Evolutionary conservation across 2,329 filamentous ascomycete genomes (phyloP).

Genomic region (Aspergillus sp.): DNA sequence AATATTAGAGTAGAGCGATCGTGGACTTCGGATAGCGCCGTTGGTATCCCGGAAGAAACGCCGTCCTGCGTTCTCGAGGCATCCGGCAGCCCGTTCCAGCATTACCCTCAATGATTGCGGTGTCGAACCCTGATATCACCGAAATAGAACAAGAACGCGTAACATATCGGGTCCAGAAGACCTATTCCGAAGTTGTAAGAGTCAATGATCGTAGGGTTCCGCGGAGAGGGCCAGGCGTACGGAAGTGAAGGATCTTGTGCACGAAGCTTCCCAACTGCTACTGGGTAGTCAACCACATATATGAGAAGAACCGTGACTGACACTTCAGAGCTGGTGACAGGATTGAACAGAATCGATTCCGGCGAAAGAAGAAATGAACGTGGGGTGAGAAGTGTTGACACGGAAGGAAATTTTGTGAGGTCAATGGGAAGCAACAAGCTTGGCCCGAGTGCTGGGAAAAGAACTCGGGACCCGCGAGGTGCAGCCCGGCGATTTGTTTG

Average conservation of each 20-base stretch:
- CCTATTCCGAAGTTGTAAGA: constrained; percentile 5
- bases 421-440: constrained; percentile 12
- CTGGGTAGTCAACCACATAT: background rate
- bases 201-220: constrained; percentile 1
- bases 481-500: constrained; percentile 31
- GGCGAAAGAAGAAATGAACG: background rate
- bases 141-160: constrained; percentile 17
- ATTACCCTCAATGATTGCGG: constrained; percentile 42
- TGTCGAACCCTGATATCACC: constrained; percentile 27
- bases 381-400: constrained; percentile 9
- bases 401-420: constrained; percentile 19
- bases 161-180: constrained; percentile 25
- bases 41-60: constrained; percentile 43
- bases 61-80: constrained; percentile 50
- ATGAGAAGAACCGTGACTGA: background rate
- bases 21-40: constrained; percentile 35
- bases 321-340: background rate
- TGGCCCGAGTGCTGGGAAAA: constrained; percentile 23
- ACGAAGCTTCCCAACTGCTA: constrained; percentile 10
- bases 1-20: constrained; percentile 35
- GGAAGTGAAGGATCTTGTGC: constrained; percentile 7
- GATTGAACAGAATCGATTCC: background rate
- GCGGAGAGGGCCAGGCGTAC: constrained; percentile 6
- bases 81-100: constrained; percentile 52
- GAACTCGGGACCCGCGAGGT: constrained; percentile 18